Percentiles rank a stretch among this genome's conserved stretches.
phyloP scores from a whole-genome alignment of 768 basidiomycete genomes.

The Leccinum aurantiacum region DNA sequence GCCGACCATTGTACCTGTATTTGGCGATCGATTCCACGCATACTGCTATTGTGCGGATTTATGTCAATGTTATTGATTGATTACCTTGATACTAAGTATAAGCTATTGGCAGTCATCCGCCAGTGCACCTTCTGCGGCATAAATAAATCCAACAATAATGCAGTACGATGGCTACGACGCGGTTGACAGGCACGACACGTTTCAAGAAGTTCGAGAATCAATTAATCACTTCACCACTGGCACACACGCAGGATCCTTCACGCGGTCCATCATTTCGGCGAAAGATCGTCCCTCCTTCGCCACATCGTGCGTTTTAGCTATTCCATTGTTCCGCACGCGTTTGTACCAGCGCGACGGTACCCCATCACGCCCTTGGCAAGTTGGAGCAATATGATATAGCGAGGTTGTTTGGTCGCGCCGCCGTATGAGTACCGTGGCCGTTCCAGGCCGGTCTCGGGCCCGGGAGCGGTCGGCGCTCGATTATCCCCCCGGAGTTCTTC shows the following conservation, averaged over 20 bases:
- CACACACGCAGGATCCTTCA: constrained; percentile 2
- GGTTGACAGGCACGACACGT: constrained; percentile 12
- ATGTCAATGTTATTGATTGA: background rate
- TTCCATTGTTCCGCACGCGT: constrained; percentile 14
- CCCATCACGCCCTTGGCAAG: background rate
- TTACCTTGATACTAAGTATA: background rate
- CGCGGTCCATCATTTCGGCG: constrained; percentile 12
- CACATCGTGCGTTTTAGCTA: background rate
- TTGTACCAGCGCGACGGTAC: constrained; percentile 3
- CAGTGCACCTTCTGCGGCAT: background rate
- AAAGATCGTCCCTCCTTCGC: constrained; percentile 13
- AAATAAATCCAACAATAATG: background rate
- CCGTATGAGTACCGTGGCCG: background rate
- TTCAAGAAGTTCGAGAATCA: constrained; percentile 11
- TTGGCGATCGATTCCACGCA: constrained; percentile 2
- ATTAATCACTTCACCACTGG: background rate
- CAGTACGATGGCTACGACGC: constrained; percentile 2
- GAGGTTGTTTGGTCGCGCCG: background rate
- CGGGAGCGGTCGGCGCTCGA: background rate
- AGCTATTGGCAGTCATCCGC: background rate
- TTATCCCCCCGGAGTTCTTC: background rate
- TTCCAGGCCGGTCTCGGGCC: background rate
- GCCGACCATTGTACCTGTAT: background rate
- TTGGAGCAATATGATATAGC: background rate
- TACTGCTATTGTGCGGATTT: constrained; percentile 1